A percentile compares a stretch with the other conserved stretches of the same genome.
These are phyloP conservation scores for Linnemannia exigua DNA, from an alignment of 192 early-diverging fungal species.

Conservation along the genomic window DNA sequence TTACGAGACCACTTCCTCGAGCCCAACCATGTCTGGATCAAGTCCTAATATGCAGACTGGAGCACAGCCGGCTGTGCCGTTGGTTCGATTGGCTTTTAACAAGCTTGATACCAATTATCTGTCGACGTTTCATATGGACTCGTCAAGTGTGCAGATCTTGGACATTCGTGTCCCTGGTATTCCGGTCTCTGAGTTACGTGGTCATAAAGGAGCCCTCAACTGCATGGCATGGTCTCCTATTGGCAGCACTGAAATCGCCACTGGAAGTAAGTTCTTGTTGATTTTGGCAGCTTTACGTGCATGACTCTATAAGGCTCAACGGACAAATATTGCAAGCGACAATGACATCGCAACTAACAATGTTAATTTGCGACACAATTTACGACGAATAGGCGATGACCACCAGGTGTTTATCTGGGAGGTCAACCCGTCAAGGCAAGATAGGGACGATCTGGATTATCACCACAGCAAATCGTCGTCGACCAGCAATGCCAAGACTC, in stretches of 20 bases:
- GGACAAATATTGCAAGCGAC: neutral
- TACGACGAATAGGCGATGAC: constrained; percentile 80
- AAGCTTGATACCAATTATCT: constrained; percentile 91
- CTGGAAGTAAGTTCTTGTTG: constrained; percentile 86
- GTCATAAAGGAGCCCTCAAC: constrained; percentile 85
- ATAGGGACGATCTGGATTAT: constrained; percentile 52
- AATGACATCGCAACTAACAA: neutral
- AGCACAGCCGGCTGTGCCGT: constrained; percentile 63
- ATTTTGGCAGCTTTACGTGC: neutral
- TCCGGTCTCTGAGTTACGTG: constrained; percentile 85
- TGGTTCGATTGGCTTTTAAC: constrained; percentile 93
- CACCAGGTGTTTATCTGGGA: constrained; percentile 95
- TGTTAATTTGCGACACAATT: neutral
- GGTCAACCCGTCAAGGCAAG: constrained; percentile 68
- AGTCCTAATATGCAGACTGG: constrained; percentile 19
- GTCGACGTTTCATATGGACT: constrained; percentile 92
- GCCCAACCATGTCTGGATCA: constrained; percentile 41
- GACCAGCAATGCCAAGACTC: constrained; percentile 14
- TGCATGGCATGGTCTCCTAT: constrained; percentile 92
- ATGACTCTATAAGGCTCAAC: neutral
- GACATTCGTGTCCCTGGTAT: constrained; percentile 93
- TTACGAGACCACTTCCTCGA: constrained; percentile 84
- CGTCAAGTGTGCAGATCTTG: constrained; percentile 84
- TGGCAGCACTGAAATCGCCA: constrained; percentile 83
- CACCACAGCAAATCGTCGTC: constrained; percentile 51